Evolutionary conservation across 2,329 filamentous ascomycete species (phyloP).

Genomic region (Apiospora sp.): DNA sequence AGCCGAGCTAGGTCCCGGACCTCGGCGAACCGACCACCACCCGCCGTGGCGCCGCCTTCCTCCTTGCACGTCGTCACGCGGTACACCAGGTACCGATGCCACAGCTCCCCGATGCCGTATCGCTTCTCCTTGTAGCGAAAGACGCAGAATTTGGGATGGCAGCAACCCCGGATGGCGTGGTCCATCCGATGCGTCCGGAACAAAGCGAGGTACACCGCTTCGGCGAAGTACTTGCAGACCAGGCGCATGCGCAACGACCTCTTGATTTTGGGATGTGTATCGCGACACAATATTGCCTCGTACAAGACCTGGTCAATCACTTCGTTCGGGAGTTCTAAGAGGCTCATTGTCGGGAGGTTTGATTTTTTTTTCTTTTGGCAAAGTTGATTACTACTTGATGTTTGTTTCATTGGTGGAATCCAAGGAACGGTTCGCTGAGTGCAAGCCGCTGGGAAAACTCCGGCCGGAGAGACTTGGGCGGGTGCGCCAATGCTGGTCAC

Average conservation of each 20-base stretch:
- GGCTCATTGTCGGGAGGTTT: no score
- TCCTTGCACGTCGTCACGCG: background rate
- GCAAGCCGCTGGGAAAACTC: no score
- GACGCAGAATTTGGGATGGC: background rate
- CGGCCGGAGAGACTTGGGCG: no score
- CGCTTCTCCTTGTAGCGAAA: background rate
- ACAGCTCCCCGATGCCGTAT: background rate
- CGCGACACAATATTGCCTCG: background rate
- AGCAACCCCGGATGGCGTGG: background rate
- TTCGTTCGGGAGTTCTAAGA: background rate
- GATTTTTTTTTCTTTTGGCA: no score
- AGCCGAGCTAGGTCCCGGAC: background rate
- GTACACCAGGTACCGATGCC: background rate
- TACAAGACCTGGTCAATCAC: background rate
- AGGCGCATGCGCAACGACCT: background rate
- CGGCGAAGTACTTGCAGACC: background rate
- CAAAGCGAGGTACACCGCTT: background rate
- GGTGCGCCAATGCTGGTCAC: no score
- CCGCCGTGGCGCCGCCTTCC: background rate
- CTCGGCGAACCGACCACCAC: conserved; percentile 5
- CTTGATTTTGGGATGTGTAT: background rate
- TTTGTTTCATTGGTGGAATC: no score
- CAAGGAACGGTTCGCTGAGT: no score
- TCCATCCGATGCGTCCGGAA: background rate
- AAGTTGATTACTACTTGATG: no score